Percentiles rank a stretch among this genome's conserved stretches.
Evolutionary conservation across 2,329 filamentous ascomycete species (phyloP).

Genomic region (Alternaria ethzedia): DNA sequence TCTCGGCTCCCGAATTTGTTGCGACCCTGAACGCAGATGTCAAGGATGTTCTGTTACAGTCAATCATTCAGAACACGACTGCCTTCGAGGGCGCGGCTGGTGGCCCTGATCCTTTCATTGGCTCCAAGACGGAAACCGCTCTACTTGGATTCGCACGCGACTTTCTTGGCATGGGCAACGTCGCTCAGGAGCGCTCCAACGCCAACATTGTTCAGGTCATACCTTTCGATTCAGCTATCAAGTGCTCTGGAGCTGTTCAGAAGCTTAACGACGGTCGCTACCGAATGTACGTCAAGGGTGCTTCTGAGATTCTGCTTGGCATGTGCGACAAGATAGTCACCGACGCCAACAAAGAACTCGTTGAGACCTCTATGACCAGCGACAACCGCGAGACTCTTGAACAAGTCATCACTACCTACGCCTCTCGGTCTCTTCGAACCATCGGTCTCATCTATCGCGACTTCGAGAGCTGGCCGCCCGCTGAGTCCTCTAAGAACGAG

Average conservation of each 20-base stretch:
- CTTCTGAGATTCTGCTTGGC: conserved; percentile 58
- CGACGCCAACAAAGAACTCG: conserved; percentile 65
- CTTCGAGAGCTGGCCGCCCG: conserved; percentile 81
- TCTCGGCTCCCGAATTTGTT: conserved; percentile 62
- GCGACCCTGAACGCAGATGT: conserved; percentile 59
- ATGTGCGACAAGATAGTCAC: conserved; percentile 61
- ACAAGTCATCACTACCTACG: conserved; percentile 76
- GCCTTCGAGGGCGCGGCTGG: conserved; percentile 53
- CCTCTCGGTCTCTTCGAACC: conserved; percentile 78
- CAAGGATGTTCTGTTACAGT: conserved; percentile 65
- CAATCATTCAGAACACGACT: conserved; percentile 52
- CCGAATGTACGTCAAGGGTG: conserved; percentile 62
- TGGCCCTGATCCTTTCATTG: conserved; percentile 64
- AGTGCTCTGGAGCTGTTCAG: conserved; percentile 72
- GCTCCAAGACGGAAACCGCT: conserved; percentile 80
- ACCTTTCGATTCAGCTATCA: conserved; percentile 69
- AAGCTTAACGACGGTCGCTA: conserved; percentile 62
- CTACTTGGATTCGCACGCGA: conserved; percentile 73
- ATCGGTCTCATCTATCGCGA: conserved; percentile 86
- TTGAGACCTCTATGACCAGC: conserved; percentile 59
- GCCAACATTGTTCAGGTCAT: conserved; percentile 63
- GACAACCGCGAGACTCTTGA: conserved; percentile 66
- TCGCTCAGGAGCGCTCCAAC: conserved; percentile 68
- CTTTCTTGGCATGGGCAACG: conserved; percentile 67
- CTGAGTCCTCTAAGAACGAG: conserved; percentile 61